Conservation (phyloP, 257 asterid species). For the Nicotiana paniculata region DNA sequence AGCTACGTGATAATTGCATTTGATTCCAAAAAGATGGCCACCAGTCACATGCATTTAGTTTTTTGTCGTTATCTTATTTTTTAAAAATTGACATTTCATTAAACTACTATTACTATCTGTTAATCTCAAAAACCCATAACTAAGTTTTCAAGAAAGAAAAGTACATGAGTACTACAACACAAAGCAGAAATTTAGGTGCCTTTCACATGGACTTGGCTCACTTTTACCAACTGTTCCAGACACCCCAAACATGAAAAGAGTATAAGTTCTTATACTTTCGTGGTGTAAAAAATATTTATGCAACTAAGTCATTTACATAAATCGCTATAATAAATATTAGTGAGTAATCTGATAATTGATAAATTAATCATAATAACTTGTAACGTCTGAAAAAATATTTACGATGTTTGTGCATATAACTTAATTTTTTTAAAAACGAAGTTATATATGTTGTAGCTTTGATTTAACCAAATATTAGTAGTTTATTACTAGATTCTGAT, state of each 20-base stretch:
- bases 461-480: not conserved
- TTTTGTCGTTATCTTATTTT: constrained; percentile 13
- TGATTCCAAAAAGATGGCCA: not conserved
- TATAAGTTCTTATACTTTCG: not conserved
- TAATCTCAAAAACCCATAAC: not conserved
- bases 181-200: not conserved
- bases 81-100: not conserved
- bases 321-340: too few species aligned
- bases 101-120: not conserved
- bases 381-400: not conserved
- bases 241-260: not conserved
- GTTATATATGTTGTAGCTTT: not conserved
- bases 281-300: not conserved
- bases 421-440: too few species aligned
- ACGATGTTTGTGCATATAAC: not conserved
- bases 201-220: constrained; percentile 3
- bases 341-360: too few species aligned
- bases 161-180: not conserved
- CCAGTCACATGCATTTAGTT: constrained; percentile 14
- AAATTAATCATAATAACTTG: not conserved
- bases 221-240: not conserved
- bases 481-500: not conserved
- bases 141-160: not conserved
- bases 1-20: constrained; percentile 6
- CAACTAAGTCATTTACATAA: not conserved